Conservation (phyloP, 75 land plant species). For the Pinus albicaulis region DNA sequence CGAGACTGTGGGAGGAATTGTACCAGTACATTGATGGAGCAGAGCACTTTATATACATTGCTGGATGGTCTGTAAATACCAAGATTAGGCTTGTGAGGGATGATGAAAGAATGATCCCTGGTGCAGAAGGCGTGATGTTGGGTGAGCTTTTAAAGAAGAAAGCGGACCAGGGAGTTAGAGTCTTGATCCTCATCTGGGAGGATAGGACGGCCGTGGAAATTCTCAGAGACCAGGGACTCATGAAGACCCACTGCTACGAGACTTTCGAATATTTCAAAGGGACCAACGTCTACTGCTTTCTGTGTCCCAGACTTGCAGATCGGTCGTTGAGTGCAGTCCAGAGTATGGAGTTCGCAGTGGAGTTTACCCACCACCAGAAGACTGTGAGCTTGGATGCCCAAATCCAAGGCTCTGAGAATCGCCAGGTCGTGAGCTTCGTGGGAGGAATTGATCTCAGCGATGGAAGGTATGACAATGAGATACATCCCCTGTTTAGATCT, state of each 20-base stretch:
- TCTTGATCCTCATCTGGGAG: conserved; percentile 19
- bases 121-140: conserved; percentile 22
- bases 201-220: no score
- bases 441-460: conserved; percentile 44
- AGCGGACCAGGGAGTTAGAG: conserved; percentile 33
- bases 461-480: conserved; percentile 62
- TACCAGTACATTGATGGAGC: conserved; percentile 41
- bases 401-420: conserved; percentile 4
- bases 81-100: conserved; percentile 27
- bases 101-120: conserved; percentile 20
- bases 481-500: conserved; percentile 62
- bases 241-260: no score
- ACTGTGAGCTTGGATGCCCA: conserved; percentile 31
- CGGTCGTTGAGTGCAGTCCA: conserved; percentile 27
- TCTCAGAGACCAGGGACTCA: no score
- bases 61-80: conserved; percentile 37
- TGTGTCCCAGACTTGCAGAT: conserved; percentile 41
- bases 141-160: conserved; percentile 36
- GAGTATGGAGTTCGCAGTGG: conserved; percentile 17
- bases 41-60: conserved; percentile 44
- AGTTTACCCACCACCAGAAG: conserved; percentile 61
- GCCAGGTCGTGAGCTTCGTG: conserved; percentile 57
- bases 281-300: conserved; percentile 20
- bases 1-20: conserved; percentile 47
- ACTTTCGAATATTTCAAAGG: no score